phyloP scores from a whole-genome alignment of 345 rosid genomes.

The Linum trigynum region DNA sequence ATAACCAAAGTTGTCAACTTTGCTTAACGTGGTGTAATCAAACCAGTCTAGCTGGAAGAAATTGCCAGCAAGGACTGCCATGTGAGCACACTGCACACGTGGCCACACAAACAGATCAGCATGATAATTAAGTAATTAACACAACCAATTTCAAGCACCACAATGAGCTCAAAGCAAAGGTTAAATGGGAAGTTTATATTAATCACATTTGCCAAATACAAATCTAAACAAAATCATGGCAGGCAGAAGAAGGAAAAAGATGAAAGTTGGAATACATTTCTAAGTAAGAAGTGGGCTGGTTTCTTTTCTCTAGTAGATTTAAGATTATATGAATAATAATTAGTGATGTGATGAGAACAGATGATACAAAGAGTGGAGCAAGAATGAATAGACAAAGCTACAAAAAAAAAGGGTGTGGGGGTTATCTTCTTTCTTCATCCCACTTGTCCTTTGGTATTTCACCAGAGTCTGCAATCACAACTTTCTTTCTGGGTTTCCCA shows the following conservation, averaged over 20 bases:
- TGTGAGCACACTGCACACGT: no score
- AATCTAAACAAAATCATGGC: not conserved
- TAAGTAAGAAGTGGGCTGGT: not conserved
- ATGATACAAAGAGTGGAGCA: slow-evolving; percentile 2
- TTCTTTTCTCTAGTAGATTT: not conserved
- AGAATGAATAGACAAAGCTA: not conserved
- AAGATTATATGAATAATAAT: not conserved
- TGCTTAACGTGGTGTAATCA: no score
- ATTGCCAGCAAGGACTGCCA: no score
- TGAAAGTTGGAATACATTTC: not conserved
- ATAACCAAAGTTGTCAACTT: not conserved
- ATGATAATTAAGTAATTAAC: no score
- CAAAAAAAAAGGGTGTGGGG: not conserved
- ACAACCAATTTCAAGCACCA: no score
- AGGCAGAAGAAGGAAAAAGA: slow-evolving; percentile 1
- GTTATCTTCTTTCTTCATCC: slow-evolving; percentile 12
- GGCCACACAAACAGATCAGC: no score
- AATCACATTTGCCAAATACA: not conserved
- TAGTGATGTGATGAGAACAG: not conserved
- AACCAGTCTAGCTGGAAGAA: no score
- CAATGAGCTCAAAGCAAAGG: no score
- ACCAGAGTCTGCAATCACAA: slow-evolving; percentile 67
- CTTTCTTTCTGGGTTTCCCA: slow-evolving; percentile 89
- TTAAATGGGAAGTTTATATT: not conserved
- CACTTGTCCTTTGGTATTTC: slow-evolving; percentile 83